Percentiles rank a stretch among this genome's conserved stretches.
These are phyloP conservation scores for Mariannaea elegans DNA, from an alignment of 2,329 filamentous ascomycete species.

Conservation along the genomic window DNA sequence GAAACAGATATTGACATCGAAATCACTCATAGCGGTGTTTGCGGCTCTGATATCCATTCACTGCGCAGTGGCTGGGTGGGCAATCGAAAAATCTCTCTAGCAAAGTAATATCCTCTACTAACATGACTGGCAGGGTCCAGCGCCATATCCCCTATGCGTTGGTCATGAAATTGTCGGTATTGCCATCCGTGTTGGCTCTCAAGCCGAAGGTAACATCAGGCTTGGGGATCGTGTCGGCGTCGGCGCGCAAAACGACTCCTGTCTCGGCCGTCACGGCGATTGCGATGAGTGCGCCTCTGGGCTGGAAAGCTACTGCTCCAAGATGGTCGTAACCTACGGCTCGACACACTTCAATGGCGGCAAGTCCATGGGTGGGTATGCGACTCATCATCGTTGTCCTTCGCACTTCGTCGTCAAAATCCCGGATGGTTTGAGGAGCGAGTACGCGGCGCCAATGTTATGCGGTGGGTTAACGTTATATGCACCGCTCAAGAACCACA, in stretches of 20 bases:
- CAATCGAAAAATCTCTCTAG: background rate
- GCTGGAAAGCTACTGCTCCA: conserved; percentile 68
- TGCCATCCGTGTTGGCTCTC: conserved; percentile 64
- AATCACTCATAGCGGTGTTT: conserved; percentile 72
- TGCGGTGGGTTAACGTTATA: conserved; percentile 84
- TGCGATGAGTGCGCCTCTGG: conserved; percentile 54
- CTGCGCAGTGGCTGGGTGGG: conserved; percentile 62
- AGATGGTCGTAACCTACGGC: conserved; percentile 67
- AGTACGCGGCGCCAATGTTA: conserved; percentile 77
- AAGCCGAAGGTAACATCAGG: conserved; percentile 62
- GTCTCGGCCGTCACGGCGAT: conserved; percentile 51
- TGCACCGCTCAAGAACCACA: conserved; percentile 77
- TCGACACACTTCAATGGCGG: conserved; percentile 66
- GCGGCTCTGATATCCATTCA: conserved; percentile 68
- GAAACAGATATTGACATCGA: conserved; percentile 73
- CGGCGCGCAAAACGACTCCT: conserved; percentile 67
- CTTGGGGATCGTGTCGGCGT: conserved; percentile 72
- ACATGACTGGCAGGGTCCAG: background rate
- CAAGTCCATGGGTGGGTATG: conserved; percentile 69
- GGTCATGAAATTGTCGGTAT: conserved; percentile 73
- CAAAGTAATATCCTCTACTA: no score
- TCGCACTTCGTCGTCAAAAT: conserved; percentile 66
- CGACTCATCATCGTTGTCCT: conserved; percentile 40
- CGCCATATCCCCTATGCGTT: conserved; percentile 53
- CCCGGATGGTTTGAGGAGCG: conserved; percentile 73